These are phyloP conservation scores for Calvatia gigantea DNA, from an alignment of 768 basidiomycete species.

Conservation along the genomic window DNA sequence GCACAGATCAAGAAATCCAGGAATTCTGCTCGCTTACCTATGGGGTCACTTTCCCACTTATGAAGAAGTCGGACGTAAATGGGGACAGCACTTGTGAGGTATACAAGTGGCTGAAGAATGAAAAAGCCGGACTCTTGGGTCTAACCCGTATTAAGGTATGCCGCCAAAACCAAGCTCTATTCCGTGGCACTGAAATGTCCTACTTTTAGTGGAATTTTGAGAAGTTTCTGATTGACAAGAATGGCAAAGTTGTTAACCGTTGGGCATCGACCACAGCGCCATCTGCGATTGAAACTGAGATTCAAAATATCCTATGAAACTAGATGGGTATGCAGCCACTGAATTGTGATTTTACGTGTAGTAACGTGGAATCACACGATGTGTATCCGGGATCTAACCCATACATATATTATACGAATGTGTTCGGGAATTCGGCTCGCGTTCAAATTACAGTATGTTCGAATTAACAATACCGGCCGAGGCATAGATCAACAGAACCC, in stretches of 20 bases:
- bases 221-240: conserved; percentile 79
- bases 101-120: conserved; percentile 78
- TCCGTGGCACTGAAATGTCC: background rate
- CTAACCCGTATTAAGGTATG: conserved; percentile 71
- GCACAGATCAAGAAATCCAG: conserved; percentile 68
- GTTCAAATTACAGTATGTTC: background rate
- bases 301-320: conserved; percentile 50
- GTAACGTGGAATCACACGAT: background rate
- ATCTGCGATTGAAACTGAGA: conserved; percentile 53
- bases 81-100: conserved; percentile 81
- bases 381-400: background rate
- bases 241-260: conserved; percentile 70
- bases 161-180: conserved; percentile 3
- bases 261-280: conserved; percentile 80
- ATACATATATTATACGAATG: too few species aligned
- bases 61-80: conserved; percentile 94
- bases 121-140: conserved; percentile 73
- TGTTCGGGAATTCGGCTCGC: background rate
- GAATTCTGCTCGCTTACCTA: conserved; percentile 79
- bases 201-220: conserved; percentile 80
- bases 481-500: too few species aligned
- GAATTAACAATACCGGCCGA: too few species aligned
- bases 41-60: conserved; percentile 86
- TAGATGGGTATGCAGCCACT: background rate
- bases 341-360: background rate